A percentile compares a stretch with the other conserved stretches of the same genome.
These are phyloP conservation scores for Phialophora chinensis DNA, from an alignment of 2,329 filamentous ascomycete species.

Conservation along the genomic window DNA sequence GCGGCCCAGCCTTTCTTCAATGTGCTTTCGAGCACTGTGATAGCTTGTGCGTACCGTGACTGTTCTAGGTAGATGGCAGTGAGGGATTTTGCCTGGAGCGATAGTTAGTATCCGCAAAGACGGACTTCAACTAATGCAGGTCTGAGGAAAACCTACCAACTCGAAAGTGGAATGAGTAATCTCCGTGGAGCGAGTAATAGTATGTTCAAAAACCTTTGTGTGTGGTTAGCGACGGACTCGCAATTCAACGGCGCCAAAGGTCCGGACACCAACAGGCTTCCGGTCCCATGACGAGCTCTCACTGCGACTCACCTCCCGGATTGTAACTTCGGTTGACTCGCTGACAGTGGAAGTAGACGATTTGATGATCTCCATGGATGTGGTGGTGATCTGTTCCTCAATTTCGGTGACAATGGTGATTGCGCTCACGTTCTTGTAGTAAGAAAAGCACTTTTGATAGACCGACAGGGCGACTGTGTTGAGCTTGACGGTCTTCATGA, in stretches of 20 bases:
- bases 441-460: constrained; percentile 49
- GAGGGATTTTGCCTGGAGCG: not conserved
- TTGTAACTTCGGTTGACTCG: constrained; percentile 49
- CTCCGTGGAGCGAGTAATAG: constrained; percentile 47
- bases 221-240: not conserved
- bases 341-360: constrained; percentile 47
- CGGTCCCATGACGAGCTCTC: not conserved
- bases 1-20: constrained; percentile 55
- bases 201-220: constrained; percentile 49
- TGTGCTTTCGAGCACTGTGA: constrained; percentile 53
- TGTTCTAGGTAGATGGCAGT: constrained; percentile 51
- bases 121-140: not conserved
- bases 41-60: constrained; percentile 56
- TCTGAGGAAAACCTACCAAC: not conserved
- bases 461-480: constrained; percentile 54
- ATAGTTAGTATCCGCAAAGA: not conserved
- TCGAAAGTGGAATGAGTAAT: constrained; percentile 48
- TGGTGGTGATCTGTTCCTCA: constrained; percentile 52
- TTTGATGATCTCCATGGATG: constrained; percentile 50
- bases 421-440: constrained; percentile 43
- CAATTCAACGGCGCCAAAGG: not conserved
- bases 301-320: constrained; percentile 44
- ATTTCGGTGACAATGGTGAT: constrained; percentile 50
- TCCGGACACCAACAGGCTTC: not conserved
- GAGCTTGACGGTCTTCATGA: constrained; percentile 55